These are phyloP conservation scores for Fraxinus americana DNA, from an alignment of 257 asterid species.

Conservation along the genomic window DNA sequence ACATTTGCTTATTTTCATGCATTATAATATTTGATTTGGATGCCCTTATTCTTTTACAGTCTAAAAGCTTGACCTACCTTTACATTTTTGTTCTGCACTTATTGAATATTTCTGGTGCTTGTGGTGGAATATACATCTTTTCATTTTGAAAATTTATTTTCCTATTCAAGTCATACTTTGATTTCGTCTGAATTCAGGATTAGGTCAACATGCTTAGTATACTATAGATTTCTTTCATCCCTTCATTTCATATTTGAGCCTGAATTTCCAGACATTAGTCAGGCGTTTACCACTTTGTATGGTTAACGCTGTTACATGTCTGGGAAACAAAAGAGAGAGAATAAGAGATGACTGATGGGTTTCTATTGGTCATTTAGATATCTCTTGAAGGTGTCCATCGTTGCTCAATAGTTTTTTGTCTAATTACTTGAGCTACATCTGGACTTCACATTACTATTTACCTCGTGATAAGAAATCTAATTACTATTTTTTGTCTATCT, in stretches of 20 bases:
- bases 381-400: constrained; percentile 53
- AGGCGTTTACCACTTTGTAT: constrained; percentile 33
- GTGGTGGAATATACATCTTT: neutral
- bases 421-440: constrained; percentile 51
- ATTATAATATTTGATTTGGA: neutral
- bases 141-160: neutral
- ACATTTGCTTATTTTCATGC: neutral
- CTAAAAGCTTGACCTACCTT: neutral
- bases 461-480: neutral
- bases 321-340: constrained; percentile 43
- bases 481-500: too few relatives aligned
- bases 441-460: constrained; percentile 32
- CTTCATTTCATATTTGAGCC: neutral
- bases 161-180: neutral
- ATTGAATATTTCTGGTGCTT: too few relatives aligned
- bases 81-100: neutral
- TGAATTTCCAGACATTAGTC: constrained; percentile 35
- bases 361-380: constrained; percentile 34
- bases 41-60: neutral
- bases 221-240: neutral
- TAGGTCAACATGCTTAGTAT: too few relatives aligned
- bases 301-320: constrained; percentile 46
- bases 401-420: constrained; percentile 32
- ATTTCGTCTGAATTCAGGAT: neutral
- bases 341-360: constrained; percentile 27